A percentile compares a stretch with the other conserved stretches of the same genome.
phyloP scores from a whole-genome alignment of 2,329 filamentous ascomycete species.

The Achaetomium macrosporum region DNA sequence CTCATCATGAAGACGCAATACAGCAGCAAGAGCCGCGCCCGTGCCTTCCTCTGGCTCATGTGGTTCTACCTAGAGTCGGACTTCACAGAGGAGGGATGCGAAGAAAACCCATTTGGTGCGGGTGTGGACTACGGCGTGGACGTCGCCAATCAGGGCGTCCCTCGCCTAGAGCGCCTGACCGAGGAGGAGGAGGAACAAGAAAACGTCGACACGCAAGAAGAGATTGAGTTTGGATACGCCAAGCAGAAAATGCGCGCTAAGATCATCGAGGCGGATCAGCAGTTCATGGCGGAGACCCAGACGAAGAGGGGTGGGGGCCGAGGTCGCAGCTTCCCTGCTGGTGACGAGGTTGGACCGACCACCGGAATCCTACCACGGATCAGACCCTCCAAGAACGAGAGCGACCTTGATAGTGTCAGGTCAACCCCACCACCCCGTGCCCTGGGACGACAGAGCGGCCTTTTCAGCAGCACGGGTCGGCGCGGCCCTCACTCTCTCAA shows the following conservation, averaged over 20 bases:
- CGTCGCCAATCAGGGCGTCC: slow-evolving; percentile 64
- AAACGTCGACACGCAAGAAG: slow-evolving; percentile 68
- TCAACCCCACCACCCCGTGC: slow-evolving; percentile 46
- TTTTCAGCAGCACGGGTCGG: slow-evolving; percentile 33
- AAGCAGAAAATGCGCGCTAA: slow-evolving; percentile 70
- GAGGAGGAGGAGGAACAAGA: slow-evolving; percentile 60
- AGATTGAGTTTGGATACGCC: slow-evolving; percentile 63
- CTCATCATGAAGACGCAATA: slow-evolving; percentile 86
- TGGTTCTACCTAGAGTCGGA: slow-evolving; percentile 99
- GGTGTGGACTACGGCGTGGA: slow-evolving; percentile 60
- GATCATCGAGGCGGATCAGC: slow-evolving; percentile 71
- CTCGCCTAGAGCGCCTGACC: slow-evolving; percentile 59
- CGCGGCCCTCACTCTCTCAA: slow-evolving; percentile 47
- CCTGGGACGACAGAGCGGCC: slow-evolving; percentile 30
- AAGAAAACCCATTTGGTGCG: slow-evolving; percentile 83
- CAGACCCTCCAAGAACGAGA: slow-evolving; percentile 56
- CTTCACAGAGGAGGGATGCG: slow-evolving; percentile 80
- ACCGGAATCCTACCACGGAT: slow-evolving; percentile 56
- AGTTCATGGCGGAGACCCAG: slow-evolving; percentile 57
- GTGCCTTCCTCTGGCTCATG: slow-evolving; percentile 93
- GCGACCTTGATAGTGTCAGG: slow-evolving; percentile 47
- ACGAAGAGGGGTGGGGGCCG: slow-evolving; percentile 44
- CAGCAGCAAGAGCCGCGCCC: slow-evolving; percentile 75
- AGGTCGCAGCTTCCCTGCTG: slow-evolving; percentile 27
- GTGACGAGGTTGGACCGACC: slow-evolving; percentile 48